Percentiles rank a stretch among this genome's conserved stretches.
Conservation (phyloP, 768 basidiomycete genomes). For the Termitomyces sp. region DNA sequence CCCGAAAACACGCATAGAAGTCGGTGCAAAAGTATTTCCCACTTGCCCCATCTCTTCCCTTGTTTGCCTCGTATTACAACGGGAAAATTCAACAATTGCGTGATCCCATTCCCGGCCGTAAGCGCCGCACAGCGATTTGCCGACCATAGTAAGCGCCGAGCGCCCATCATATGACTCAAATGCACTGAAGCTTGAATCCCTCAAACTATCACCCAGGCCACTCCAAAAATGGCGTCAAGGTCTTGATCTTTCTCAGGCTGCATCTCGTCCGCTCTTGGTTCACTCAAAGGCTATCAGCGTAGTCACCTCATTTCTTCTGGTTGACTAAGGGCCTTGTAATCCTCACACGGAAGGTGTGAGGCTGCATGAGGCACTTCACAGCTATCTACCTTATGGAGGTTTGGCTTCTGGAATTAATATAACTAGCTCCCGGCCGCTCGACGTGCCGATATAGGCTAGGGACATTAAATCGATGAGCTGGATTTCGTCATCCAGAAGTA, state of each 20-base stretch:
- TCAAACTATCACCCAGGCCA: neutral
- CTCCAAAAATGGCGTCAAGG: neutral
- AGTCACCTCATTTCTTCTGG: neutral
- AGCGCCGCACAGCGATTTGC: neutral
- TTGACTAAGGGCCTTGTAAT: neutral
- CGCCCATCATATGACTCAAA: neutral
- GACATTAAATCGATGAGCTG: neutral
- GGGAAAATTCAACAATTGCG: neutral
- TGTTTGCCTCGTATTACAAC: neutral
- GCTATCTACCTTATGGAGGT: constrained; percentile 4
- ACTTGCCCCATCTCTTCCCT: too few relatives aligned
- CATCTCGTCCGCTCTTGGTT: too few relatives aligned
- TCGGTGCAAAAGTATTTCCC: too few relatives aligned
- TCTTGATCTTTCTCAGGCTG: neutral
- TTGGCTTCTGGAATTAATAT: neutral
- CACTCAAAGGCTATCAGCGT: neutral
- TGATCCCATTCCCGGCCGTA: too few relatives aligned
- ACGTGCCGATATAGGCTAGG: neutral
- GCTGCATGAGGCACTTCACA: neutral
- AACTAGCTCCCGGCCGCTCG: neutral
- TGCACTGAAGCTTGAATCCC: neutral
- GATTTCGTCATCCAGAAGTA: neutral
- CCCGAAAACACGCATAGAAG: too few relatives aligned
- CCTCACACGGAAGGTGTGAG: neutral
- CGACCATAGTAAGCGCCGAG: neutral